A percentile compares a stretch with the other conserved stretches of the same genome.
These are phyloP conservation scores for Carex arenaria DNA, from an alignment of 202 grass and related monocot genomes.

Conservation along the genomic window DNA sequence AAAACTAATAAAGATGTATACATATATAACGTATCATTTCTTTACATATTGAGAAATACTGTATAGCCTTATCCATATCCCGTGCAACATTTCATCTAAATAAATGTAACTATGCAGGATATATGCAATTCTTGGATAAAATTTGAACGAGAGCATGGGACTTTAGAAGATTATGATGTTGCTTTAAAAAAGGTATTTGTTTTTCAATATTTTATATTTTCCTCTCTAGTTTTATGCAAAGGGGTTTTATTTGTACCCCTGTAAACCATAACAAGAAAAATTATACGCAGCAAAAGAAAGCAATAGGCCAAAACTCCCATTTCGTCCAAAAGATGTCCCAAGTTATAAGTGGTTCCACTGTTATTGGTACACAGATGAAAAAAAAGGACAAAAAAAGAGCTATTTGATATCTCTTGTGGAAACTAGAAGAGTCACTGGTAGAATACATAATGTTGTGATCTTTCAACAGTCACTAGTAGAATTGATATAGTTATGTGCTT, in stretches of 20 bases:
- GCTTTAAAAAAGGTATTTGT: constrained; percentile 69
- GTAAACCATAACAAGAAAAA: background rate
- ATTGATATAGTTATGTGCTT: background rate
- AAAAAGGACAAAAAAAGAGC: background rate
- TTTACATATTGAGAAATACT: too few relatives aligned
- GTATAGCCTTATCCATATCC: too few relatives aligned
- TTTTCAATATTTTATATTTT: background rate
- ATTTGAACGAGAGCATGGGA: constrained; percentile 90
- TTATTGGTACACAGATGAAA: background rate
- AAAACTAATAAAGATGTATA: too few relatives aligned
- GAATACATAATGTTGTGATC: background rate
- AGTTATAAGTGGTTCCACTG: background rate
- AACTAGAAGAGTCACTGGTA: background rate
- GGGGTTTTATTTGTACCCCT: background rate
- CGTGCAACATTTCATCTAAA: background rate
- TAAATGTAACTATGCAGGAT: constrained; percentile 35
- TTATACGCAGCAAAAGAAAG: background rate
- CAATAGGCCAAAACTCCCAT: background rate
- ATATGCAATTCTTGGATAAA: constrained; percentile 74
- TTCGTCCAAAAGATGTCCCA: background rate
- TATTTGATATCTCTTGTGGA: background rate
- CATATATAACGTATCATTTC: too few relatives aligned
- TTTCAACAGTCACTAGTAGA: background rate
- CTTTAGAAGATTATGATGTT: constrained; percentile 86
- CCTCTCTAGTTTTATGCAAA: background rate